Evolutionary conservation across 2,329 filamentous ascomycete species (phyloP).

Genomic region (Podosphaera leucotricha): DNA sequence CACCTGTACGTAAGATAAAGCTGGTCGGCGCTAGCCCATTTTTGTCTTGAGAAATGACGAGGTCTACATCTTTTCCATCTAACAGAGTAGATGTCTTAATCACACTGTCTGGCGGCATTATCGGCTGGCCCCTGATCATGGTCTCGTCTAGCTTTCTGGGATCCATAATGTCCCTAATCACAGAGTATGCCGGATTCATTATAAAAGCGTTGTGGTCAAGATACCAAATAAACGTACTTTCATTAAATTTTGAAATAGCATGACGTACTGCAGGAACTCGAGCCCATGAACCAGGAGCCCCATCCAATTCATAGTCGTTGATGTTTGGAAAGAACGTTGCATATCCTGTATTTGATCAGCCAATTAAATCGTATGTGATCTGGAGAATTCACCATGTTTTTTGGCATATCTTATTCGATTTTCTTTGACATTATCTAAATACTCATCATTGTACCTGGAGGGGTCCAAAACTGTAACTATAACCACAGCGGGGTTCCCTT

Average conservation of each 20-base stretch:
- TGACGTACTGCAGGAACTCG: conserved; percentile 72
- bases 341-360: conserved; percentile 37
- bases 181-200: conserved; percentile 51
- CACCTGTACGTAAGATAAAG: conserved; percentile 58
- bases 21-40: conserved; percentile 56
- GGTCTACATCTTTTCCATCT: conserved; percentile 52
- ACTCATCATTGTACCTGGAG: conserved; percentile 37
- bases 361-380: conserved; percentile 6
- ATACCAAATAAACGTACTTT: conserved; percentile 65
- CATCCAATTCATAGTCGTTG: conserved; percentile 49
- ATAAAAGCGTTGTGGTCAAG: conserved; percentile 69
- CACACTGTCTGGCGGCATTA: conserved; percentile 88
- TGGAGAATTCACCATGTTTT: conserved; percentile 44
- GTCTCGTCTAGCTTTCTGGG: conserved; percentile 41
- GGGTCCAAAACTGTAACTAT: conserved; percentile 64
- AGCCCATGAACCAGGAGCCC: conserved; percentile 41
- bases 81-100: conserved; percentile 82
- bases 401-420: conserved; percentile 72
- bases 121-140: conserved; percentile 66
- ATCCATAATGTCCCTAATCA: conserved; percentile 50
- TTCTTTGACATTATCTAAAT: conserved; percentile 49
- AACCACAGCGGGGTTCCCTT: conserved; percentile 40
- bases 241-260: conserved; percentile 57
- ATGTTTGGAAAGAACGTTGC: conserved; percentile 56
- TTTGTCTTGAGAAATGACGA: conserved; percentile 66